These are phyloP conservation scores for Xerocomellus amylosporus DNA, from an alignment of 768 basidiomycete species.

Conservation along the genomic window DNA sequence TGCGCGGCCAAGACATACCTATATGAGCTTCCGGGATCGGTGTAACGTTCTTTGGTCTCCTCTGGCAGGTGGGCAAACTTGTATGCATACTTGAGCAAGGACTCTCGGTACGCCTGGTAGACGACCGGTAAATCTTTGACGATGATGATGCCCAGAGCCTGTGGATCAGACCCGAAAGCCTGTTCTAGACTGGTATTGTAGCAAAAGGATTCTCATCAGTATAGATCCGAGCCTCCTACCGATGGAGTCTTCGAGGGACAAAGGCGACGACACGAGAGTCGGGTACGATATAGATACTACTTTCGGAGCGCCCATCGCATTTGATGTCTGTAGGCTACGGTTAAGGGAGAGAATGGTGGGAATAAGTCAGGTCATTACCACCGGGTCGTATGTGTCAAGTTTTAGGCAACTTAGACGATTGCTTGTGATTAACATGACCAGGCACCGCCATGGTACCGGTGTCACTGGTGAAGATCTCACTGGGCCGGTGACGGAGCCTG, in stretches of 20 bases:
- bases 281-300: conserved; percentile 60
- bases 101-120: conserved; percentile 63
- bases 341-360: conserved; percentile 3
- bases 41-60: conserved; percentile 64
- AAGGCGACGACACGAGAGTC: conserved; percentile 51
- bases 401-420: too few relatives aligned
- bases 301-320: conserved; percentile 8
- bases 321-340: conserved; percentile 14
- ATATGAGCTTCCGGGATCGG: conserved; percentile 69
- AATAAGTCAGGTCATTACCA: not conserved
- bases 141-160: conserved; percentile 77
- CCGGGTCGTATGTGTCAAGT: not conserved
- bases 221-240: conserved; percentile 37
- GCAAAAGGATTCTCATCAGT: not conserved
- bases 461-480: too few relatives aligned
- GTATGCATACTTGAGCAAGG: conserved; percentile 72
- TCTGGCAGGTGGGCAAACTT: conserved; percentile 73
- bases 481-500: too few relatives aligned
- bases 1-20: conserved; percentile 47
- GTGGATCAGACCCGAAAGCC: conserved; percentile 79
- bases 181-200: conserved; percentile 45
- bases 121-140: conserved; percentile 73
- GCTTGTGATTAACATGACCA: not conserved
- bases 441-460: too few relatives aligned
- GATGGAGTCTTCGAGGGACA: conserved; percentile 56